Base-by-base conservation (phyloP, 352 stramenopile species). In the Phytophthora pisi region DNA sequence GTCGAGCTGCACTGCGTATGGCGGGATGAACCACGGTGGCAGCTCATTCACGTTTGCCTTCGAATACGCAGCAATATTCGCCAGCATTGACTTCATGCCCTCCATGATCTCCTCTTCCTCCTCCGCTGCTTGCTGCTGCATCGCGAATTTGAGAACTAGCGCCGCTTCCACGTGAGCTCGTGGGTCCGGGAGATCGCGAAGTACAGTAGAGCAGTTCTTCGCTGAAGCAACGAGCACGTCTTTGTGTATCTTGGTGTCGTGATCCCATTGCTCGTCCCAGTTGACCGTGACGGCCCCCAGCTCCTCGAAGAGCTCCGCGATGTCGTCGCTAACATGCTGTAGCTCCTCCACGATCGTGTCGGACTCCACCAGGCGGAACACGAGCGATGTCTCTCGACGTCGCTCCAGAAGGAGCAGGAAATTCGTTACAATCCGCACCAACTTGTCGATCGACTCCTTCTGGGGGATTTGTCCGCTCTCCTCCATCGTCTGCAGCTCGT, bases 1-100 rank as follows among this genome's bases (percentile, higher is more conserved):
- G n/a, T 71, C 72, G 30, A 51, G 66, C 2, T 0, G 8, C 16
- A 75, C 52, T 10, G 65, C 68, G 16, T 68, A 53, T 2, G 18
- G 43, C 11, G 46, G 57, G 8, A 75, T 36, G n/a, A 56, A 71
- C 50, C 57, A 71, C 0, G 5, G 20, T 4, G 61, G 61, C 1
- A 70, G 24, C 16, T 56, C 28, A 30, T 18, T 18, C 4, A 43
- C 3, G 26, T 15, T 43, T 45, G 26, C 28, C 18, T 31, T 30
- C 7, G 46, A 31, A 5, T 8, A 10, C 7, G 46, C 23, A 16
- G 46, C 23, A 16, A 52, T 36, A 6, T 2, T 18, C 46, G 10
- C 9, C n/a, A 34, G 23, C 31, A 34, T 24, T 18, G 20, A 11
- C n/a, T 26, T 42, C 5, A 56, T 56, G 26, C 28, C 18, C n/a